A percentile compares a stretch with the other conserved stretches of the same genome.
Evolutionary conservation across 225 moss, liverwort and hornwort species (phyloP).

Genomic region (Climacium dendroides): DNA sequence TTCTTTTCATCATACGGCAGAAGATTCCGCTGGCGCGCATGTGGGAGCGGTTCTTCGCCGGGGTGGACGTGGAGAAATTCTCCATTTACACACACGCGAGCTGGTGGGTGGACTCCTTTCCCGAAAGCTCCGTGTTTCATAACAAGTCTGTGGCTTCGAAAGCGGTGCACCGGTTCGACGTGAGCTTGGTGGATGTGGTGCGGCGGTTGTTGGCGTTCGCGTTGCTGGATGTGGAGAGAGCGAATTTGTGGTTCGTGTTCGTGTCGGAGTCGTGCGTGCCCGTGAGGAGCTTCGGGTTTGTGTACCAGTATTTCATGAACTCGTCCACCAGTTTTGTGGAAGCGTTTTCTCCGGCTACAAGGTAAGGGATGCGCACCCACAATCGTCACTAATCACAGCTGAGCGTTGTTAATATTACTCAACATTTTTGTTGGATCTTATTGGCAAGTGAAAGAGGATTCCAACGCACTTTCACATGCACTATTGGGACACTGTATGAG

Average conservation of each 20-base stretch:
- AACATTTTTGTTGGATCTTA: too few relatives aligned
- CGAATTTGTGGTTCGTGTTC: constrained; percentile 37
- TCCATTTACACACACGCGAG: constrained; percentile 21
- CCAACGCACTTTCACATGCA: not conserved
- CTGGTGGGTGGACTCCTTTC: not conserved
- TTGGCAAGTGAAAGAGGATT: not conserved
- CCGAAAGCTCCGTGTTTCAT: not conserved
- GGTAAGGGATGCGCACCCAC: not conserved
- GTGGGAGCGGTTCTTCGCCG: constrained; percentile 33
- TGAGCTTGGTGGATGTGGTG: constrained; percentile 23
- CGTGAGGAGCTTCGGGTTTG: constrained; percentile 12
- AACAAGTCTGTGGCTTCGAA: not conserved
- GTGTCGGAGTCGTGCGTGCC: constrained; percentile 31
- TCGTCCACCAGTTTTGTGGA: constrained; percentile 34
- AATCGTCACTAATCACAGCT: not conserved
- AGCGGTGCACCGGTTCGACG: not conserved
- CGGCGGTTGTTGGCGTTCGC: constrained; percentile 26
- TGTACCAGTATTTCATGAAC: constrained; percentile 21
- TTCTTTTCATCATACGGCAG: constrained; percentile 10
- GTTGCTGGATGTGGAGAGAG: not conserved
- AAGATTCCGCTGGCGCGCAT: not conserved
- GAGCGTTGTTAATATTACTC: not conserved
- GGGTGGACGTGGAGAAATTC: not conserved
- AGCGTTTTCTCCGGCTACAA: constrained; percentile 2
- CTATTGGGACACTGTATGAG: not conserved